Evolutionary conservation across 306 rosid genomes (phyloP).

Genomic region (Benincasa hispida): DNA sequence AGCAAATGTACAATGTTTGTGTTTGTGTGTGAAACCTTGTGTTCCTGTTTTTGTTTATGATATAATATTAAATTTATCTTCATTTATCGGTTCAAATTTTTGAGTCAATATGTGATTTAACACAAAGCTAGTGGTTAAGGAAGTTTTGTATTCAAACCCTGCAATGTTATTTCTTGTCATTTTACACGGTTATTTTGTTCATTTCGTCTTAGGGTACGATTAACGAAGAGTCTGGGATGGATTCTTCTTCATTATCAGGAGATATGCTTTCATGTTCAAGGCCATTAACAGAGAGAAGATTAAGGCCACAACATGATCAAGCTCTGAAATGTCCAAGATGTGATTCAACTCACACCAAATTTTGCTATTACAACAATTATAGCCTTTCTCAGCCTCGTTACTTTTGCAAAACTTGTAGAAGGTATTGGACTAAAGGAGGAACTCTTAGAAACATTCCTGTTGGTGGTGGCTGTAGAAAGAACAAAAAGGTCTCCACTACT

Average conservation of each 20-base stretch:
- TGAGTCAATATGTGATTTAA: no score
- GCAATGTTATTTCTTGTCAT: no score
- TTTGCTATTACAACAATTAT: slow-evolving; percentile 97
- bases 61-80: no score
- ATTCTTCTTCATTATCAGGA: slow-evolving; percentile 61
- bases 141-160: no score
- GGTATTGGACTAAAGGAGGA: slow-evolving; percentile 99
- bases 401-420: slow-evolving; percentile 88
- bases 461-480: slow-evolving; percentile 92
- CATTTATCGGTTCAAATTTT: no score
- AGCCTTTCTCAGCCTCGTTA: slow-evolving; percentile 95
- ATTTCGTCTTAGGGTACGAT: slow-evolving; percentile 39
- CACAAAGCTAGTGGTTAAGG: no score
- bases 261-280: slow-evolving; percentile 71
- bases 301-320: slow-evolving; percentile 76
- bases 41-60: no score
- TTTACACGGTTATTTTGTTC: background rate
- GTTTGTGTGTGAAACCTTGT: no score
- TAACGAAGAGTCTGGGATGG: slow-evolving; percentile 63
- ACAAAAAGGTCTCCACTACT: slow-evolving; percentile 54
- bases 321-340: slow-evolving; percentile 87
- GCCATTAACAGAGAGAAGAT: slow-evolving; percentile 57
- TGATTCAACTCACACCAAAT: slow-evolving; percentile 90
- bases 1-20: background rate
- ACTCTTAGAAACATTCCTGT: slow-evolving; percentile 94